Conservation (phyloP, 495 filamentous ascomycete species). For the Tricharina praecox region DNA sequence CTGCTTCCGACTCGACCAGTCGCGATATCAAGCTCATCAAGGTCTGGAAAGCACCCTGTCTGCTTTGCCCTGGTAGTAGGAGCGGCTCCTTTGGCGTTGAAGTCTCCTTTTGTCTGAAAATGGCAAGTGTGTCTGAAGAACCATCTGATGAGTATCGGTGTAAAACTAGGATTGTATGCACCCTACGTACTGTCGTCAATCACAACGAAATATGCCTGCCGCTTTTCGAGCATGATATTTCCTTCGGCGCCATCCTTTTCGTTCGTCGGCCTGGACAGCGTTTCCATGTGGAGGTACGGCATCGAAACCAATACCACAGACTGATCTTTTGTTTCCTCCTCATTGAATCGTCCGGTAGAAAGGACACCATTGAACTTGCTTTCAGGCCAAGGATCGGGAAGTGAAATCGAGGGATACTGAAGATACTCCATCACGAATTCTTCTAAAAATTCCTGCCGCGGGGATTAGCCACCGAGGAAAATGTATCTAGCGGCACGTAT, state of each 20-base stretch:
- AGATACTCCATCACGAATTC: background rate
- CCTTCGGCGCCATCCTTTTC: background rate
- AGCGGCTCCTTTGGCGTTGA: background rate
- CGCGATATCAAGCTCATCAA: background rate
- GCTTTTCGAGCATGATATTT: background rate
- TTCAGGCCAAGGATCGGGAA: background rate
- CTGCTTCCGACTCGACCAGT: background rate
- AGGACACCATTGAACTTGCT: background rate
- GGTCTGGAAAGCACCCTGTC: background rate
- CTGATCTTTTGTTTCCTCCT: background rate
- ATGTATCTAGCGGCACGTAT: no score
- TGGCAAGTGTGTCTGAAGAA: background rate
- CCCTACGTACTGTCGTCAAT: background rate
- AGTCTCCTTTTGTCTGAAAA: background rate
- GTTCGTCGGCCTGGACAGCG: no score
- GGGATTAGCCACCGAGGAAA: background rate
- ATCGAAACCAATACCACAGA: background rate
- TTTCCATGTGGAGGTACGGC: background rate
- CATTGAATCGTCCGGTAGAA: background rate
- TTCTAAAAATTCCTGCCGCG: background rate
- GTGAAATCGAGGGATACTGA: background rate
- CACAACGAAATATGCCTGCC: background rate
- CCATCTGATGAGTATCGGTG: background rate
- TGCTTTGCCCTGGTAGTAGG: background rate
- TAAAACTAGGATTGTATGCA: background rate